These are phyloP conservation scores for Monosporascus cannonballus DNA, from an alignment of 2,329 filamentous ascomycete species.

Conservation along the genomic window DNA sequence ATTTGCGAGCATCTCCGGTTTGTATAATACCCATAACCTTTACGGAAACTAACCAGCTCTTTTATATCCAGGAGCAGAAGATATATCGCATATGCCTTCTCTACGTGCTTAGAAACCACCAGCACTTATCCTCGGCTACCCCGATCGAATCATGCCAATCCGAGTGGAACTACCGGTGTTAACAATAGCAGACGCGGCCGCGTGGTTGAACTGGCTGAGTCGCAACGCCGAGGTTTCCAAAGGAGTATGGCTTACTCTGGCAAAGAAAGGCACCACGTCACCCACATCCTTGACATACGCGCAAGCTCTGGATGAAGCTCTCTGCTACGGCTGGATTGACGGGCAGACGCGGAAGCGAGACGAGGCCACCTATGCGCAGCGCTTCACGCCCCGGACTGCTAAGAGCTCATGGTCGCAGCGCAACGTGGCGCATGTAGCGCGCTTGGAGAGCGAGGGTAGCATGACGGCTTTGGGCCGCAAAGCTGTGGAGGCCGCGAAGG, in stretches of 20 bases:
- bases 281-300: conserved; percentile 23
- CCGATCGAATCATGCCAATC: conserved; percentile 10
- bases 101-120: too few relatives aligned
- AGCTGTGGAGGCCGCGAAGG: conserved; percentile 48
- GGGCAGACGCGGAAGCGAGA: conserved; percentile 42
- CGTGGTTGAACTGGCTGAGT: conserved; percentile 21
- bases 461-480: conserved; percentile 43
- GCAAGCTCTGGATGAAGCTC: conserved; percentile 48
- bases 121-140: background rate
- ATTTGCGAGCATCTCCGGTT: too few relatives aligned
- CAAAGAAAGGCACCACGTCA: conserved; percentile 17
- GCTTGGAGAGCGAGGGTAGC: conserved; percentile 36
- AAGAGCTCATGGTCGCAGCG: conserved; percentile 54
- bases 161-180: conserved; percentile 15
- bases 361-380: conserved; percentile 42
- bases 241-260: conserved; percentile 23
- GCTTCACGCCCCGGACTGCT: conserved; percentile 51
- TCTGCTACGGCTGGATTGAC: conserved; percentile 61
- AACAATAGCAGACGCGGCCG: conserved; percentile 13
- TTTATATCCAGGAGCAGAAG: too few relatives aligned
- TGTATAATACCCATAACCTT: too few relatives aligned
- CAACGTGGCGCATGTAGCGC: conserved; percentile 47
- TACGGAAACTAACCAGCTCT: too few relatives aligned
- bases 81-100: too few relatives aligned
- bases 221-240: conserved; percentile 13